Base-by-base conservation (phyloP, 2,329 filamentous ascomycete genomes). In the Colletotrichum sp. region DNA sequence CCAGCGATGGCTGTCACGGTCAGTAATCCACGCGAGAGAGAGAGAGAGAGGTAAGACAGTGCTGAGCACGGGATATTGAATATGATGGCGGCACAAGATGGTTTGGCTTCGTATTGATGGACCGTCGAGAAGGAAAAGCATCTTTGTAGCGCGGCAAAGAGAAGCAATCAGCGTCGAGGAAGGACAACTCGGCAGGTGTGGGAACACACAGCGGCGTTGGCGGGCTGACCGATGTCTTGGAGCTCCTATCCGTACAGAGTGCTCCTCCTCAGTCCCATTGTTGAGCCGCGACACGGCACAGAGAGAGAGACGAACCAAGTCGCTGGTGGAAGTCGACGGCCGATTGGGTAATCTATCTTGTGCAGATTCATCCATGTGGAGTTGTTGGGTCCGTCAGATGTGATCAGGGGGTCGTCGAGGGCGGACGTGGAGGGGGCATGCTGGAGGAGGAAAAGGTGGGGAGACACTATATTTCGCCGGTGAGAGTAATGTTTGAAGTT, bases 401-500 rank as follows among this genome's bases (percentile, higher is more conserved):
- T 52, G 48, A 65, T 63, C 48, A 60, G 70, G 70, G 69, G 39
- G 39, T n/a, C 18, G 18, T 18, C 36, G 36, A 39, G 36, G 63
- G 52, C 10, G 59, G 60, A 16, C 39, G 73, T 43, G 63, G 64
- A 63, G 73, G 57, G 13, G 52, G 64, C 26, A 64, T 57, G 21
- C 36, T 55, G 73, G 63, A 28, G 57, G 73, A 65, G 43, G n/a
- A 48, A 48, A 52, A 69, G 64, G 70, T 75, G 64, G 70, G 30
- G 68, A 68, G 70, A 26, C 59, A 75, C 70, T 75, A 73, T 75
- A 75, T 74, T 73, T 69, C 64, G 34, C 70, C 64, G 59, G 64
- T 68, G 73, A 73, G 64, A 75, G 73, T 75, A 64, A 68, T 36
- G 70, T 75, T 73, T 73, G 70, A 68, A 73, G 70, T 75, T 72